A percentile compares a stretch with the other conserved stretches of the same genome.
Evolutionary conservation across 2,329 filamentous ascomycete species (phyloP).

Genomic region (Mariannaea sp.): DNA sequence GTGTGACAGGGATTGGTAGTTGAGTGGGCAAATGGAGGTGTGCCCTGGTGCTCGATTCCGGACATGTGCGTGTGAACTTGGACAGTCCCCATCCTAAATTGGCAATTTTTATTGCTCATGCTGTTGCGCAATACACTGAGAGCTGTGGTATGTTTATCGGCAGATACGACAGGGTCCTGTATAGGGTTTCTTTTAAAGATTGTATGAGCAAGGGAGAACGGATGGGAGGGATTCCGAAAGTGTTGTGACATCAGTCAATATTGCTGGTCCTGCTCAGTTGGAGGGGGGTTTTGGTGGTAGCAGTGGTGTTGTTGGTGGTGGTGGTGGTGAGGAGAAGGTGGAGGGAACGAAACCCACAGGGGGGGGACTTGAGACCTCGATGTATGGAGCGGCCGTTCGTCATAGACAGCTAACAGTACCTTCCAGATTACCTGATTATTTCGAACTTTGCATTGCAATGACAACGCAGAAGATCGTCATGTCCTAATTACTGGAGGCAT

Average conservation of each 20-base stretch:
- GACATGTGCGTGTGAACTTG: slow-evolving; percentile 13
- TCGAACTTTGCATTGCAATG: not conserved
- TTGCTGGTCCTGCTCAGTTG: not conserved
- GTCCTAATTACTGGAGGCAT: not conserved
- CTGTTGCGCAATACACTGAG: slow-evolving; percentile 14
- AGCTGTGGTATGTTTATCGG: slow-evolving; percentile 9
- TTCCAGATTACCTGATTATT: too few relatives aligned
- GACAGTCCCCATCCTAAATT: slow-evolving; percentile 2
- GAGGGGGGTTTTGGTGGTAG: not conserved
- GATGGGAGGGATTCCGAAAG: not conserved
- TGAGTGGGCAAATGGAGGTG: slow-evolving; percentile 25
- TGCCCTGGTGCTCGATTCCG: not conserved
- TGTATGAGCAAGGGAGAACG: not conserved
- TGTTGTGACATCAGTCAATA: not conserved
- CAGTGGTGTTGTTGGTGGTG: slow-evolving; percentile 1
- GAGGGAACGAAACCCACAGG: too few relatives aligned
- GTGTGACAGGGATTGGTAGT: slow-evolving; percentile 27
- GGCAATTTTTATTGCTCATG: slow-evolving; percentile 8
- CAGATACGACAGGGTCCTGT: slow-evolving; percentile 11
- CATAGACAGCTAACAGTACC: not conserved
- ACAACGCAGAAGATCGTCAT: not conserved
- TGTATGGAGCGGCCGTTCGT: slow-evolving; percentile 4
- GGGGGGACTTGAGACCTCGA: not conserved
- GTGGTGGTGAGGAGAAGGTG: not conserved
- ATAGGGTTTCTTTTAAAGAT: not conserved